phyloP scores from a whole-genome alignment of 2,329 filamentous ascomycete genomes.

The Calonectria fujianensis region DNA sequence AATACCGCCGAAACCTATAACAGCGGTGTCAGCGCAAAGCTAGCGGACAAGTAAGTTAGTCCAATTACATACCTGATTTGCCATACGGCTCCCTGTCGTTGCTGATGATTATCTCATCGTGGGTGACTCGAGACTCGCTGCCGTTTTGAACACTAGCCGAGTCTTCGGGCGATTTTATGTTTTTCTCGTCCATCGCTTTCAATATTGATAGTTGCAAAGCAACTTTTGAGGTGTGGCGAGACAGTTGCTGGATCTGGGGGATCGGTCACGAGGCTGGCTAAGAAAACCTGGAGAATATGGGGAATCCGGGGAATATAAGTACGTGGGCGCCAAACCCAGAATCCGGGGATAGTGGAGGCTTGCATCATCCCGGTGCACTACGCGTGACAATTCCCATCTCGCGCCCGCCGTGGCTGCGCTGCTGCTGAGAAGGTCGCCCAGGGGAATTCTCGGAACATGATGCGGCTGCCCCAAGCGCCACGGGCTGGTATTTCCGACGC shows the following conservation, averaged over 20 bases:
- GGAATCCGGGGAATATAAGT: conserved; percentile 17
- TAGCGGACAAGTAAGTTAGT: background rate
- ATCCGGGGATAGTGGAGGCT: conserved; percentile 24
- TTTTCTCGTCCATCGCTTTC: conserved; percentile 26
- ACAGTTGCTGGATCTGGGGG: conserved; percentile 16
- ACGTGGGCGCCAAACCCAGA: background rate
- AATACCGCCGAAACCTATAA: conserved; percentile 31
- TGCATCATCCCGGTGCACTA: background rate
- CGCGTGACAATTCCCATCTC: background rate
- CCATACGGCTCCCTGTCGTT: conserved; percentile 35
- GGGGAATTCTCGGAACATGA: background rate
- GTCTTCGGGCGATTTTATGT: conserved; percentile 8
- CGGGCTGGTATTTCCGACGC: conserved; percentile 5
- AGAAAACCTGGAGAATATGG: conserved; percentile 31
- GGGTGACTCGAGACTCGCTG: background rate
- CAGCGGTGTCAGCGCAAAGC: background rate
- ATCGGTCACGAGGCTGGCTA: background rate
- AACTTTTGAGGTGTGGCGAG: background rate
- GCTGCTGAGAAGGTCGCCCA: background rate
- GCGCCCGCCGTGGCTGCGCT: too few species aligned
- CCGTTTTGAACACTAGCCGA: conserved; percentile 15
- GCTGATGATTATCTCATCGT: conserved; percentile 7
- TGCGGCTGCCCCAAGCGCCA: background rate
- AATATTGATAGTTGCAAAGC: background rate
- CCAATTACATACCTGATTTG: conserved; percentile 14